These are phyloP conservation scores for Solanum tarapatanum DNA, from an alignment of 257 asterid species.

Conservation along the genomic window DNA sequence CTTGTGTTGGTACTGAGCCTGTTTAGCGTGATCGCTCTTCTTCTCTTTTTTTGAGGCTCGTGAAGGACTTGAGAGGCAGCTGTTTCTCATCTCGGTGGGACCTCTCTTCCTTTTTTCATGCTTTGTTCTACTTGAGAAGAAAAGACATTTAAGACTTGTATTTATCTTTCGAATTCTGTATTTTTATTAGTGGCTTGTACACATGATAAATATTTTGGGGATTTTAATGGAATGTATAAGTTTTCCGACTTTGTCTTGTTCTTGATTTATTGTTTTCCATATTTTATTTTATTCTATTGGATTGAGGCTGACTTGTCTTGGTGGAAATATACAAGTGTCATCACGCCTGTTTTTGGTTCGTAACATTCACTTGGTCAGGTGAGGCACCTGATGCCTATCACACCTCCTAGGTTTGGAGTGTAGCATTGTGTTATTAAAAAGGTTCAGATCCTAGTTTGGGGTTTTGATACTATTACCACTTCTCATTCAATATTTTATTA, in stretches of 20 bases:
- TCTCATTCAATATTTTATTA: not conserved
- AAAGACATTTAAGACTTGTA: no score
- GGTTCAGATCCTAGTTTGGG: not conserved
- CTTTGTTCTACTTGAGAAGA: not conserved
- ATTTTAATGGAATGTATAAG: not conserved
- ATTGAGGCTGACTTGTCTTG: not conserved
- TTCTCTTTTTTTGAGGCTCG: not conserved
- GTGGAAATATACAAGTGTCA: not conserved
- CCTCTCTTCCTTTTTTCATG: not conserved
- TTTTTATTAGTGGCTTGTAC: not conserved
- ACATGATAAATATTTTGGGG: no score
- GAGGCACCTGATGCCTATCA: not conserved
- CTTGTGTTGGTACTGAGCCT: not conserved
- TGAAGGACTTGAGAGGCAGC: not conserved
- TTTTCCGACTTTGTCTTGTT: not conserved
- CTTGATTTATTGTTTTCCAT: not conserved
- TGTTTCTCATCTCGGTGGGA: not conserved
- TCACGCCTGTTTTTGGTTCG: not conserved
- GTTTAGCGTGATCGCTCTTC: no score
- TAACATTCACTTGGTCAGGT: not conserved
- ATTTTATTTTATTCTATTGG: not conserved
- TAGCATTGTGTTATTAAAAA: not conserved
- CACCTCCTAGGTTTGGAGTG: not conserved
- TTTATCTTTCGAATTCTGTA: no score
- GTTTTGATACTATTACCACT: not conserved